A percentile compares a stretch with the other conserved stretches of the same genome.
These are phyloP conservation scores for Aspergillus sp. DNA, from an alignment of 2,329 filamentous ascomycete genomes.

Conservation along the genomic window DNA sequence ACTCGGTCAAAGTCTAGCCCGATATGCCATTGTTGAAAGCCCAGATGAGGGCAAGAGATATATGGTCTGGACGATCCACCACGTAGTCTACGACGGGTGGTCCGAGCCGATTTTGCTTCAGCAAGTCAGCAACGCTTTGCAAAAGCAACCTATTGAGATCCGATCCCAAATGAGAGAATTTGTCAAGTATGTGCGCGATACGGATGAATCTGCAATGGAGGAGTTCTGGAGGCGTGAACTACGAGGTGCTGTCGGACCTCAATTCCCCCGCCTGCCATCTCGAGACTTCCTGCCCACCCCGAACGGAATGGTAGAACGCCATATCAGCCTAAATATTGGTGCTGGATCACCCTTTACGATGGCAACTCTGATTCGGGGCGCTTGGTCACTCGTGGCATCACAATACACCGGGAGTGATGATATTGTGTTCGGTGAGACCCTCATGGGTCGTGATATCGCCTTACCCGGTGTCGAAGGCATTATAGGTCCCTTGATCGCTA, in stretches of 20 bases:
- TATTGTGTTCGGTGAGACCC: slow-evolving; percentile 51
- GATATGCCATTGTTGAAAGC: slow-evolving; percentile 35
- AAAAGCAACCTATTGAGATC: slow-evolving; percentile 17
- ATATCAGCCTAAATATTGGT: slow-evolving; percentile 30
- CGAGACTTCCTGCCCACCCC: slow-evolving; percentile 48
- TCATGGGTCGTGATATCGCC: slow-evolving; percentile 50
- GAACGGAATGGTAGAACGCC: slow-evolving; percentile 46
- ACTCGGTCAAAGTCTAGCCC: slow-evolving; percentile 36
- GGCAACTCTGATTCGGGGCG: slow-evolving; percentile 49
- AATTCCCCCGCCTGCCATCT: slow-evolving; percentile 52
- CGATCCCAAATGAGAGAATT: slow-evolving; percentile 47
- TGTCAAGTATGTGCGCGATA: slow-evolving; percentile 48
- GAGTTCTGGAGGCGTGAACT: slow-evolving; percentile 52
- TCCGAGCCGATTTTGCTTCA: slow-evolving; percentile 40
- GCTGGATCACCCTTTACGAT: slow-evolving; percentile 40
- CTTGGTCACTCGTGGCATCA: slow-evolving; percentile 50
- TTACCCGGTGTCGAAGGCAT: slow-evolving; percentile 49
- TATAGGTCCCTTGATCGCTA: slow-evolving; percentile 51
- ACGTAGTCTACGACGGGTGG: slow-evolving; percentile 55
- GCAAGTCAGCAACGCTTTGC: slow-evolving; percentile 30
- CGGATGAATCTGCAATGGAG: slow-evolving; percentile 41
- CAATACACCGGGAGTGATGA: slow-evolving; percentile 48
- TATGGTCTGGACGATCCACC: slow-evolving; percentile 53
- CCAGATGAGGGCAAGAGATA: slow-evolving; percentile 29
- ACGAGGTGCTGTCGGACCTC: slow-evolving; percentile 45